Percentiles rank a stretch among this genome's conserved stretches.
These are phyloP conservation scores for Geotrichum citri-aurantii DNA, from an alignment of 1,139 yeast species.

Conservation along the genomic window DNA sequence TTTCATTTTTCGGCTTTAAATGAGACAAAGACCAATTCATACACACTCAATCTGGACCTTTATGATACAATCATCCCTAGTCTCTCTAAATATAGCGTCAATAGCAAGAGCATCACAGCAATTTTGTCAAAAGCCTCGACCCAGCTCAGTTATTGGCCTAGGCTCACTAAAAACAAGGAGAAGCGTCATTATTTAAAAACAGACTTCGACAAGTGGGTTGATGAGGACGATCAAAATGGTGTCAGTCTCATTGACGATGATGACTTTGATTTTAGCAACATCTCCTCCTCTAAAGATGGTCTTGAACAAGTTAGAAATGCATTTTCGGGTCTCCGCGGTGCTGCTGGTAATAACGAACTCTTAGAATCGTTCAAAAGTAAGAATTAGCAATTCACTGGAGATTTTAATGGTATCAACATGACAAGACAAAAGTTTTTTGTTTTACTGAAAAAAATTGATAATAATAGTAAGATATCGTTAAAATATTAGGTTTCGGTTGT, in stretches of 20 bases:
- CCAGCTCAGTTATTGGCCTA: not conserved
- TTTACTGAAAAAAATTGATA: not conserved
- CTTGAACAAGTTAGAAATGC: not conserved
- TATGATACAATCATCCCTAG: slow-evolving; percentile 66
- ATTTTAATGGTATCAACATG: not conserved
- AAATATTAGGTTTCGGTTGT: not conserved
- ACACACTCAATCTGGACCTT: slow-evolving; percentile 62
- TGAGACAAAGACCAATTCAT: slow-evolving; percentile 34
- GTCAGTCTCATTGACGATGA: slow-evolving; percentile 41
- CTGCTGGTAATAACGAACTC: slow-evolving; percentile 1
- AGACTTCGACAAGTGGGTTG: slow-evolving; percentile 96
- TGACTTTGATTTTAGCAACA: slow-evolving; percentile 27
- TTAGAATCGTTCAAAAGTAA: not conserved
- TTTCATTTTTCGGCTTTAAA: slow-evolving; percentile 51
- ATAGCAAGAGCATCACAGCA: slow-evolving; percentile 70
- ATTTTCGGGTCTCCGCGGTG: slow-evolving; percentile 8
- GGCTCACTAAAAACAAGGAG: not conserved
- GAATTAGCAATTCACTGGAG: not conserved
- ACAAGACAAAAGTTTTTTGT: slow-evolving; percentile 1
- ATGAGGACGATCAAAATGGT: slow-evolving; percentile 80
- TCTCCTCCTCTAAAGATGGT: not conserved
- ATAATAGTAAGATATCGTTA: not conserved
- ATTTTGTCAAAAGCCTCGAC: slow-evolving; percentile 30
- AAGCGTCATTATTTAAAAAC: slow-evolving; percentile 65
- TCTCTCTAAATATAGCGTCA: slow-evolving; percentile 51